Evolutionary conservation across 1,284 basidiomycete species (phyloP), one percentile per base, ranked within the genome.

Genomic region (Malassezia slooffiae): DNA sequence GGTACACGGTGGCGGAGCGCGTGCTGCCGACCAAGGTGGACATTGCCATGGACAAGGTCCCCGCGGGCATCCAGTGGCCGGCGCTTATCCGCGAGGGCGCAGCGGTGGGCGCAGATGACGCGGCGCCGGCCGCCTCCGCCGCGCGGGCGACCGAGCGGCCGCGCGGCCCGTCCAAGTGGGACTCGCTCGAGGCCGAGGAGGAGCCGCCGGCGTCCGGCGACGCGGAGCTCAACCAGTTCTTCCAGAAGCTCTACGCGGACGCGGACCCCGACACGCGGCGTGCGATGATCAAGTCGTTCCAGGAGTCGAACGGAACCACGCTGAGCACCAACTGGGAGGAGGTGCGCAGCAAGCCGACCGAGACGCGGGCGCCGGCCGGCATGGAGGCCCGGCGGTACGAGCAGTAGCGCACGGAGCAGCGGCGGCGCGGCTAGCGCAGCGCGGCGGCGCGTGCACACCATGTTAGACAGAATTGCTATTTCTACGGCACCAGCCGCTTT

Each of bases 221-320:
- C 12, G 57, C 55, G 2, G 58, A 59, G 21, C 51, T 69, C 31
- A 55, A 69, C 30, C 43, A 49, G 8, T 69, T 69, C 34, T 69
- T 69, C 52, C 57, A 67, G 34, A 50, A 60, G 34, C 50, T 69
- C 16, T 69, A 66, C 36, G 58, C 60, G 12, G 58, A 60, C 19
- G 65, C 66, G 16, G 58, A 64, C 41, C 52, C 55, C 24, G 64
- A 69, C 28, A 67, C 66, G n/a, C 46, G 51, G 12, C 43, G 57
- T 11, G 66, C 66, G 12, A 69, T 69, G 66, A 50, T 64, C 33
- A 69, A 69, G 47, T 54, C 50, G 34, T 69, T 60, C 52, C 54
- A 57, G 39, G 66, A 69, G 37, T 57, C 52, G 26, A 58, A 58
- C 21, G 66, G 66, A 13, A 69, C 66, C 3, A 48, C 60, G 2